These are phyloP conservation scores for Scenedesmus sp. DNA, from an alignment of 163 green algal species.

Conservation along the genomic window DNA sequence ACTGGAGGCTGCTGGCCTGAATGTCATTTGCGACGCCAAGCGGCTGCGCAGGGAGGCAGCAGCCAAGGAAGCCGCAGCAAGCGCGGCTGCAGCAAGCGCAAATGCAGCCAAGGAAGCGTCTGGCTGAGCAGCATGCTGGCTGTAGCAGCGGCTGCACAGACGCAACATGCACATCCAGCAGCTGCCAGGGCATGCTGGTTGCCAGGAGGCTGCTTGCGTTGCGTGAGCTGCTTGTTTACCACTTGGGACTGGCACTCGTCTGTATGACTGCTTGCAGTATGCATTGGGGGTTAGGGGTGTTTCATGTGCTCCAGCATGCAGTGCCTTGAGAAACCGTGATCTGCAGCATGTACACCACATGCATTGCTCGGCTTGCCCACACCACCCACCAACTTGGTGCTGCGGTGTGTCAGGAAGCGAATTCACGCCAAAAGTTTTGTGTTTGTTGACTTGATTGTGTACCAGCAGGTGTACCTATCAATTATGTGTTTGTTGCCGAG, in stretches of 20 bases:
- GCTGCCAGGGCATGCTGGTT: neutral
- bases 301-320: neutral
- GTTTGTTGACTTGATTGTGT: neutral
- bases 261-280: neutral
- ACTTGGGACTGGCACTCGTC: neutral
- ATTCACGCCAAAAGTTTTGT: neutral
- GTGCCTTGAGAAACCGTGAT: neutral
- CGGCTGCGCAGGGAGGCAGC: neutral
- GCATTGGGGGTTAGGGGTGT: neutral
- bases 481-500: no score
- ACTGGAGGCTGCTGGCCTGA: conserved; percentile 43
- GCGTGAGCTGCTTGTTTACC: neutral
- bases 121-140: neutral
- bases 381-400: neutral
- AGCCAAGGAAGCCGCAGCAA: neutral
- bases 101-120: neutral
- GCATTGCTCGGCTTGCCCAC: neutral
- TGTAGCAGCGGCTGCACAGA: neutral
- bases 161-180: neutral
- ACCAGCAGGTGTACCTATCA: neutral
- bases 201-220: neutral
- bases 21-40: conserved; percentile 56
- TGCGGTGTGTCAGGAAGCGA: neutral
- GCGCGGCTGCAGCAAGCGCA: neutral
- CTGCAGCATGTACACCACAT: neutral